Percentiles rank a stretch among this genome's conserved stretches.
Evolutionary conservation across 2,329 filamentous ascomycete species (phyloP).

Genomic region (Dactylellina haptotyla): DNA sequence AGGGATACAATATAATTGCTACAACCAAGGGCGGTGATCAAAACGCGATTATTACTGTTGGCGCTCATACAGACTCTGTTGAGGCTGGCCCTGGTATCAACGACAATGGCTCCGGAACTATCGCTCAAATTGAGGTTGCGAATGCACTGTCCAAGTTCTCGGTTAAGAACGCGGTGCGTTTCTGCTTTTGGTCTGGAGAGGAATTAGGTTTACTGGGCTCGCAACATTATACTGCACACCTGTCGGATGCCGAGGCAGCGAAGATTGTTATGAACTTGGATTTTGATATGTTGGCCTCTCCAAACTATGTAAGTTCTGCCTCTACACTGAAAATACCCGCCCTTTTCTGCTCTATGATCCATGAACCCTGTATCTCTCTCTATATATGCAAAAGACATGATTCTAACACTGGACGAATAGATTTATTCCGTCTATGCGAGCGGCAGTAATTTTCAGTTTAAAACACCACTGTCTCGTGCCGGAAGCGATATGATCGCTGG

Average conservation of each 20-base stretch:
- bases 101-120: constrained; percentile 70
- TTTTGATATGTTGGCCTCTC: constrained; percentile 75
- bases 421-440: constrained; percentile 68
- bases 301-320: constrained; percentile 65
- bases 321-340: not conserved
- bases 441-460: constrained; percentile 60
- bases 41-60: constrained; percentile 69
- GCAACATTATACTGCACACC: constrained; percentile 67
- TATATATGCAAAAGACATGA: too few species aligned
- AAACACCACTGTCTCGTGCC: constrained; percentile 56
- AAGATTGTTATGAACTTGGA: constrained; percentile 74
- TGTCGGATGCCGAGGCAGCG: constrained; percentile 65
- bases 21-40: constrained; percentile 69
- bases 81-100: constrained; percentile 71
- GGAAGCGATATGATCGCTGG: constrained; percentile 65
- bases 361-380: too few species aligned
- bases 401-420: not conserved
- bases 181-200: constrained; percentile 72
- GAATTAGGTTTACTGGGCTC: constrained; percentile 72
- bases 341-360: not conserved
- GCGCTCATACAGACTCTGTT: constrained; percentile 71
- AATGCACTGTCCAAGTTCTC: constrained; percentile 67
- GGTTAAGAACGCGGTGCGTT: constrained; percentile 69
- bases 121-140: constrained; percentile 69
- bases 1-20: constrained; percentile 68